Conservation (phyloP, 257 asterid genomes). For the Ilex aquifolium region DNA sequence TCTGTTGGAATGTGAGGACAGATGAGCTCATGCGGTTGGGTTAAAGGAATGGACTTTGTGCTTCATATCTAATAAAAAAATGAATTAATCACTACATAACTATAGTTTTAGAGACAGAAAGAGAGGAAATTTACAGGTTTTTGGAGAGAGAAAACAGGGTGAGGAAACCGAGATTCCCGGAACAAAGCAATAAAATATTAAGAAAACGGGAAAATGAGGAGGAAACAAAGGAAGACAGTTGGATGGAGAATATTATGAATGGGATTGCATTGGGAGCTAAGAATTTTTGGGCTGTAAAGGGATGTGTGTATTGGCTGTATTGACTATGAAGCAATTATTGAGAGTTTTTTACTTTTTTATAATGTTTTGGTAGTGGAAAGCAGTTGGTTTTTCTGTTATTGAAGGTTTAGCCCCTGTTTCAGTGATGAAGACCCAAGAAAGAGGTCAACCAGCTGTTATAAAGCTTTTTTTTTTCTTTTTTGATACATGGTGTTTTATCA, state of each 20-base stretch:
- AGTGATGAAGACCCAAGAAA: too few species aligned
- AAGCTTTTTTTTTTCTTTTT: too few species aligned
- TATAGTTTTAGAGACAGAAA: background rate
- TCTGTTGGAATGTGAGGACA: too few species aligned
- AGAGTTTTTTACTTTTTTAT: background rate
- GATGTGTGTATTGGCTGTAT: background rate
- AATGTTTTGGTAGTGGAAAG: too few species aligned
- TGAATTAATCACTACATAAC: too few species aligned
- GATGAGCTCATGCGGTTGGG: too few species aligned
- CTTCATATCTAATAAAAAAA: too few species aligned
- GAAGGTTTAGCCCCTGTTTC: too few species aligned
- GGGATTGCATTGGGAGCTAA: constrained; percentile 22
- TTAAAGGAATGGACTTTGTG: too few species aligned
- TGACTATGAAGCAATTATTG: constrained; percentile 11
- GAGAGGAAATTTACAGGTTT: background rate
- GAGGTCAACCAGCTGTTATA: too few species aligned
- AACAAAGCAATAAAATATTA: constrained; percentile 11
- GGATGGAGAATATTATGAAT: constrained; percentile 49
- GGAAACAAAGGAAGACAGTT: constrained; percentile 39
- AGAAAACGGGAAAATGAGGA: constrained; percentile 14
- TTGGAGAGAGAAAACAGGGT: background rate
- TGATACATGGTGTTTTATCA: too few species aligned
- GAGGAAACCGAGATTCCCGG: constrained; percentile 15
- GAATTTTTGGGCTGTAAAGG: constrained; percentile 11
- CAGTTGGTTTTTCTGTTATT: too few species aligned